Conservation (phyloP, 176 grass and related monocot species). For the Phoenix roebelenii region DNA sequence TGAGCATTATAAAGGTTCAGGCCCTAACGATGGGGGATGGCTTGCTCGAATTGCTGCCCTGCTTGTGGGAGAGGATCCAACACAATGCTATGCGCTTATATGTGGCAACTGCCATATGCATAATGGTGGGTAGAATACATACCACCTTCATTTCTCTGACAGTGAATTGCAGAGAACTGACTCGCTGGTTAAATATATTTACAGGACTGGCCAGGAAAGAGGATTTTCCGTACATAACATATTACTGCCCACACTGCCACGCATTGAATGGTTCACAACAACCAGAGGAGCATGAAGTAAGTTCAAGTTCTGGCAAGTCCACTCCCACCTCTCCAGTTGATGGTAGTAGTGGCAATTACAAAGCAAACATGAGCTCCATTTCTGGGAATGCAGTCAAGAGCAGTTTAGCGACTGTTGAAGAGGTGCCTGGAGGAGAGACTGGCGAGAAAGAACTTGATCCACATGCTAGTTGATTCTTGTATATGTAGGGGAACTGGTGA, state of each 20-base stretch:
- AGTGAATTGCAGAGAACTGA: not conserved
- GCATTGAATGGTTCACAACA: constrained; percentile 61
- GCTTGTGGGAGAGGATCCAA: constrained; percentile 90
- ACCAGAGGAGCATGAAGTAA: constrained; percentile 15
- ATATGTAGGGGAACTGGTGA: too few relatives aligned
- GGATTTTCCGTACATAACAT: constrained; percentile 74
- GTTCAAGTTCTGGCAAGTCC: constrained; percentile 10
- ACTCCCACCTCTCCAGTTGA: constrained; percentile 36
- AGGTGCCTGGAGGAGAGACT: too few relatives aligned
- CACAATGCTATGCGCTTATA: constrained; percentile 89
- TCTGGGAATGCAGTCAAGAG: too few relatives aligned
- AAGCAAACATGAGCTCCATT: too few relatives aligned
- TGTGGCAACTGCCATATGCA: constrained; percentile 97
- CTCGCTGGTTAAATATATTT: constrained; percentile 7
- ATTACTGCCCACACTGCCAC: constrained; percentile 86
- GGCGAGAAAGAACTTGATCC: too few relatives aligned
- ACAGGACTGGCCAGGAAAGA: constrained; percentile 87
- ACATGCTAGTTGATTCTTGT: too few relatives aligned
- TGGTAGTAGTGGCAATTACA: not conserved
- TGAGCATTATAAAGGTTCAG: constrained; percentile 67
- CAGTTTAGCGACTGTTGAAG: too few relatives aligned
- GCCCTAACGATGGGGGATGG: constrained; percentile 63
- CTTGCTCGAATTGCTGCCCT: constrained; percentile 73
- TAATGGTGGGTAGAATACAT: constrained; percentile 50
- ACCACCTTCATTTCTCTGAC: not conserved